Base-by-base conservation (phyloP, 768 basidiomycete genomes). In the Suillus weaverae region DNA sequence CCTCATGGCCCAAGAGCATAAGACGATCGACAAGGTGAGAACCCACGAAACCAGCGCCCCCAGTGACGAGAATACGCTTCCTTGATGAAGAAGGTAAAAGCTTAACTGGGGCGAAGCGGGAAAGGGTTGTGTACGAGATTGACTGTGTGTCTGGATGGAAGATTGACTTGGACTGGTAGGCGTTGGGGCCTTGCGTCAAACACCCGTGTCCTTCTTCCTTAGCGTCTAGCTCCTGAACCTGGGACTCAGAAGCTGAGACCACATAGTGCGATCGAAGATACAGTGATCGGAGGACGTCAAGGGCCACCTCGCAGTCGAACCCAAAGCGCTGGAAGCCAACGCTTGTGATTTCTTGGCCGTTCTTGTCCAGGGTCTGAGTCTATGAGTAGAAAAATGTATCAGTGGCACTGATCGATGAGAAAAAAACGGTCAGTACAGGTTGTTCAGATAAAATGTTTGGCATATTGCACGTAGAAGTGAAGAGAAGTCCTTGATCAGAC, bases 21-120 rank as follows among this genome's bases (percentile, higher is more conserved):
- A 99, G 87, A 57, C 97, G 87, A 81, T 99, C 97, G 61, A 99
- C 93, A 56, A 99, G 88, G 80, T 99, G 97, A 38, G 95, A 97
- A 18, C 97, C 97, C 65, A 99, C 97, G 77, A 99, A 99, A n/a
- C 97, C 97, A 43, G 97, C 97, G 48, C 97, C 97, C 64, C 97
- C 97, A 26, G 97, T 99, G 70, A 98, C 91, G 46, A 99, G 86
- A 70, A 99, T 81, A 65, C 97, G 91, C 79, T 97, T 97, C 71
- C 94, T 87, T 66, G 81, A 76, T 2, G 87, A 81, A 26, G 91
- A 87, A 11, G 93, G 77, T 55, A 99, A 86, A 56, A 95, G 87
- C 71, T 87, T 93, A 66, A 99, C 96, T 4, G 97, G 94, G 11
- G 95, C 93, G 77, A 95, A 99, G 51, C 92, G 89, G 62, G 91